Base-by-base conservation (phyloP, 2,329 filamentous ascomycete genomes). In the Ophiostoma populinum region DNA sequence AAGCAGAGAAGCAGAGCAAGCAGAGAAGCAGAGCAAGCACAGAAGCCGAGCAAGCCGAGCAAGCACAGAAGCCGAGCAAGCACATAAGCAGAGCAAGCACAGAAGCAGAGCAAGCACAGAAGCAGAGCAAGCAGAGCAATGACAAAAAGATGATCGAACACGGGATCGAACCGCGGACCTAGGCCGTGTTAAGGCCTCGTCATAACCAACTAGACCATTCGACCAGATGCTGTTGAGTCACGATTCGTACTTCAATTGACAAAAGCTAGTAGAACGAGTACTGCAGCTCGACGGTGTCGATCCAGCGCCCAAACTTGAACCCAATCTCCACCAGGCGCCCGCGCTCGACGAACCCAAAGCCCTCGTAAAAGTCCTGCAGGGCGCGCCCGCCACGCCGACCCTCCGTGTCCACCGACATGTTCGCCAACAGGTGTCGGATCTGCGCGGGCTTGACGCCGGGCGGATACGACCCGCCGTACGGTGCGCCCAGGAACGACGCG, bases 191-290 rank as follows among this genome's bases (percentile, higher is more conserved):
- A 32, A 32, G 30, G 30, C 30, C 19, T 20, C 30, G 30, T 32
- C 30, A 32, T 32, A 32, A 32, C 30, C 30, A 32, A 32, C 30
- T 32, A 32, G 30, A 32, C 30, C 30, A 32, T 22, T 32, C 30
- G 30, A 32, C 30, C 30, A 7, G 15, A 6, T 24, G 20, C n/a
- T n/a, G n/a, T n/a, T n/a, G n/a, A n/a, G n/a, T n/a, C n/a, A n/a
- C n/a, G n/a, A n/a, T n/a, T n/a, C n/a, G n/a, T n/a, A n/a, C n/a
- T n/a, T n/a, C n/a, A n/a, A n/a, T n/a, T n/a, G n/a, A n/a, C n/a
- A n/a, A 12, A 6, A 11, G 4, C 12, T 20, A 13, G 11, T 21
- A 20, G 6, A 31, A 19, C 18, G 28, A 20, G 11, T 31, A 19
- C 18, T 31, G 16, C 5, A 31, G 12, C 28, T n/a, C n/a, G n/a